Evolutionary conservation across 2,329 filamentous ascomycete species (phyloP), one percentile per base, ranked within the genome.

Genomic region (Aphanocladium album): DNA sequence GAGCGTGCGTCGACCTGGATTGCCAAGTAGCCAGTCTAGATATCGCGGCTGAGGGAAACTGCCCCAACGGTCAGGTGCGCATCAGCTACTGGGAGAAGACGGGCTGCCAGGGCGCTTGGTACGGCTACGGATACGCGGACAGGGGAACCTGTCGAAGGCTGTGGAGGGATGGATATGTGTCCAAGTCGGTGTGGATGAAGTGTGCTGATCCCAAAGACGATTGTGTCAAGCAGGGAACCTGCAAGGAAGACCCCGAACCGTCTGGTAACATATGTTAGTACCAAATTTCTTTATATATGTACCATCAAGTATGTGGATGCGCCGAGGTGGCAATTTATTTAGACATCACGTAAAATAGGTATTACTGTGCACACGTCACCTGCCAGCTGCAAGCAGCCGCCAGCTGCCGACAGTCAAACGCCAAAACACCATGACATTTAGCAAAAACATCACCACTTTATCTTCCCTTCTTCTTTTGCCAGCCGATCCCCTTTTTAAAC

Each of bases 1-100:
- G 57, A 16, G 8, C 27, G 4, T 63, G 62, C 49, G 35, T 63
- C n/a, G 35, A 63, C 43, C 53, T 57, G 7, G 45, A 63, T 25
- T 63, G 62, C 37, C 54, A 56, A 21, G 46, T 59, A 16, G 46
- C 14, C 5, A 51, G 46, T n/a, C 56, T 59, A 16, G 56, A 59
- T n/a, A 59, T 59, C 12, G 47, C 3, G 5, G n/a, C 6, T 23
- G 46, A n/a, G 7, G 56, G 46, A 2, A 52, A 43, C 7, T 59
- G 56, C 37, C 46, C 56, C 3, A 43, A 59, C 17, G 56, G 56
- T 35, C 21, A 52, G 33, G 56, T 59, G 8, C 56, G 33, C 6
- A 52, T 52, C 30, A 52, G 50, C 50, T 52, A 52, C 30, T 52
- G 50, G 50, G 7, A 52, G 17, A 52, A 52, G 7, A 3, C 27